Evolutionary conservation across 176 grass and related monocot species (phyloP), one percentile per base, ranked within the genome.

Genomic region (Zizania latifolia): DNA sequence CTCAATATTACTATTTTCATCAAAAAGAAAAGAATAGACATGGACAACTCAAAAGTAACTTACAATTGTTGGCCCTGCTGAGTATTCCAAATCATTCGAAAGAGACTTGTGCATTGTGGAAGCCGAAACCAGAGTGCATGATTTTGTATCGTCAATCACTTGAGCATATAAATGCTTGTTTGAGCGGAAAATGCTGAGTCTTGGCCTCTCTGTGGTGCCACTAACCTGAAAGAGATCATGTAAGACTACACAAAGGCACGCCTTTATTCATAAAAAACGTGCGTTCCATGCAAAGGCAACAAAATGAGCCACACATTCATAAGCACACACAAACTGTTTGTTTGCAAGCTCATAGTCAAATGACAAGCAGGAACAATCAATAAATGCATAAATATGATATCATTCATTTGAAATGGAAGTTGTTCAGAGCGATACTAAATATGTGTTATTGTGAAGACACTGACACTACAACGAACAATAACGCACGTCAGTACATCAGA

Each of bases 61-160:
- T 89, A 97, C 95, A 78, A 92, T 70, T 60, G 95, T 98, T 38
- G 89, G 95, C n/a, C 91, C 89, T 66, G 91, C 78, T 2, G 91
- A 92, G 82, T 86, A 94, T 19, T 87, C 83, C 12, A 87, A 31
- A 41, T 90, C 89, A 50, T 90, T 53, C 0, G 78, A 86, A 46
- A 98, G 51, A 69, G 91, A 30, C 78, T 98, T 98, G 79, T 98
- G 91, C 91, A 92, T 92, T 64, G 91, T 94, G 62, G 95, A 98
- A 72, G 86, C 91, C 12, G 95, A 80, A 76, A 79, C 91, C 79
- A 98, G 71, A 16, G 95, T 98, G 78, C 90, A 92, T 71, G 87
- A 89, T 58, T 98, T 94, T 58, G 86, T 87, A n/a, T 98, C 91
- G 0, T 98, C 95, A 19, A 98, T 98, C 45, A 98, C 91, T 86